Evolutionary conservation across 2,329 filamentous ascomycete species (phyloP).

Genomic region (Curvularia sp.): DNA sequence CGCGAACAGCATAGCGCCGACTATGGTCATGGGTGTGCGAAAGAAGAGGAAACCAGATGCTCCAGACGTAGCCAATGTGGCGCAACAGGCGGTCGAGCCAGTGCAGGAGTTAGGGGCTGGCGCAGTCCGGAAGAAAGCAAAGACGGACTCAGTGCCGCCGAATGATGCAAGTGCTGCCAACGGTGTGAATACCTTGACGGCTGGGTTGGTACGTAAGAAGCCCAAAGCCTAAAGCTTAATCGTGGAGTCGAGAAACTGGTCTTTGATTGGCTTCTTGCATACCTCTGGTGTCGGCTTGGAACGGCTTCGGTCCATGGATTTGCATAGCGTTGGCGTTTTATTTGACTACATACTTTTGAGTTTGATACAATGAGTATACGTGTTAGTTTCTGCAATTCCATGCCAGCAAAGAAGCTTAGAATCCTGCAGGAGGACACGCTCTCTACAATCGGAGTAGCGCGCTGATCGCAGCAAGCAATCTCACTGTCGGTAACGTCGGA

Average conservation of each 20-base stretch:
- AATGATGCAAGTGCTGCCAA: conserved; percentile 20
- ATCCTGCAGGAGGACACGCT: neutral
- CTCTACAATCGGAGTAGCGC: conserved; percentile 2
- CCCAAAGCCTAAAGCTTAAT: conserved; percentile 37
- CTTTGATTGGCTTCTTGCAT: neutral
- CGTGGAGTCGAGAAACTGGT: neutral
- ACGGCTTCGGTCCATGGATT: conserved; percentile 1
- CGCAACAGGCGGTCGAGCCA: conserved; percentile 13
- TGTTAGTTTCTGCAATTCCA: neutral
- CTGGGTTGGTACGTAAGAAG: conserved; percentile 48
- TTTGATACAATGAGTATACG: conserved; percentile 3
- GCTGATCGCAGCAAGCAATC: conserved; percentile 7
- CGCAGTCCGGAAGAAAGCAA: conserved; percentile 46
- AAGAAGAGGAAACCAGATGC: conserved; percentile 48
- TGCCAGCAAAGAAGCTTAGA: neutral
- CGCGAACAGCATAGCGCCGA: conserved; percentile 23
- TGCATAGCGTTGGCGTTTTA: conserved; percentile 32
- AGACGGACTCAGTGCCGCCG: conserved; percentile 29
- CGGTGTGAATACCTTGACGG: conserved; percentile 39
- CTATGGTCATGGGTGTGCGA: conserved; percentile 39
- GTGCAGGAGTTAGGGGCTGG: conserved; percentile 30
- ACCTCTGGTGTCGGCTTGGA: neutral
- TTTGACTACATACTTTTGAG: neutral
- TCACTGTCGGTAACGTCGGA: conserved; percentile 13
- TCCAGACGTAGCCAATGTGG: conserved; percentile 9